Conservation (phyloP, 805 yeast species). For the Candida silvicultrix region DNA sequence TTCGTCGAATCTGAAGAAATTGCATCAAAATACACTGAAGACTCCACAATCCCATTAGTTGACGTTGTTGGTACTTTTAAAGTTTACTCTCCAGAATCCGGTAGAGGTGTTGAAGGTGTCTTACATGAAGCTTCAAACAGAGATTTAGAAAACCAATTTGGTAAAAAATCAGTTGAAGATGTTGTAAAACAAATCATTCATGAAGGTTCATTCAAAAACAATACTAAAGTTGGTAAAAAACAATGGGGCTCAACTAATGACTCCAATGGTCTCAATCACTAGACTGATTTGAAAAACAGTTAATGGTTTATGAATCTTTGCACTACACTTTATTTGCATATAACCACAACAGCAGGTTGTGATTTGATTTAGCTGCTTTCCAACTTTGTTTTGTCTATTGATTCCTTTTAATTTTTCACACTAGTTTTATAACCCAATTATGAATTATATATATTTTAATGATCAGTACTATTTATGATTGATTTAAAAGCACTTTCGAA, state of each 20-base stretch:
- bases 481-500: conserved; percentile 17
- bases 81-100: conserved; percentile 53
- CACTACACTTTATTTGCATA: not conserved
- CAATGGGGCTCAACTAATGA: conserved; percentile 40
- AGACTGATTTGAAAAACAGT: not conserved
- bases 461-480: conserved; percentile 8
- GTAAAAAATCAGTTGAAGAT: conserved; percentile 46
- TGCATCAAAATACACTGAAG: conserved; percentile 40
- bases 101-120: conserved; percentile 65
- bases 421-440: not conserved
- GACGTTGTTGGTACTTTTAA: conserved; percentile 60
- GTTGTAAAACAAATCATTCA: conserved; percentile 52
- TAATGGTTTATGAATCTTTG: not conserved
- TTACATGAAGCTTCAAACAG: conserved; percentile 65
- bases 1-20: conserved; percentile 52
- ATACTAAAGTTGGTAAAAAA: conserved; percentile 22
- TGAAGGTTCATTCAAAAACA: conserved; percentile 50
- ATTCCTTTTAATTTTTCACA: no score
- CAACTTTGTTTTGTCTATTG: no score
- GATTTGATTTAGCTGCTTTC: not conserved
- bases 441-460: not conserved
- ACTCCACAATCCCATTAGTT: conserved; percentile 48
- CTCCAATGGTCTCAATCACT: conserved; percentile 25
- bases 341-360: no score
- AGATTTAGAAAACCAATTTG: conserved; percentile 65